Conservation (phyloP, 2,329 filamentous ascomycete species). For the Phaeomoniella chlamydospora region DNA sequence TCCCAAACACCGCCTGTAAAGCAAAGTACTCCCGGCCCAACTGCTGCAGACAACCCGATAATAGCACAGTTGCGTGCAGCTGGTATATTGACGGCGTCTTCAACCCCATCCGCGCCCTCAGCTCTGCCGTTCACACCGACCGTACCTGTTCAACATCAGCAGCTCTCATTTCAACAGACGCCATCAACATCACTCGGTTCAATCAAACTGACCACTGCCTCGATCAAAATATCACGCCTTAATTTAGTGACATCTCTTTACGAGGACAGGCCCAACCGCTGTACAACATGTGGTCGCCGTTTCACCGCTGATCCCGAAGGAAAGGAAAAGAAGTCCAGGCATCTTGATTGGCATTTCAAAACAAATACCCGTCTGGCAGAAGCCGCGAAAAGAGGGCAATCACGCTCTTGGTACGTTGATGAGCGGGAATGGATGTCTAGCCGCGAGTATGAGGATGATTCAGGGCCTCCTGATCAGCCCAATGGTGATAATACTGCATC, state of each 20-base stretch:
- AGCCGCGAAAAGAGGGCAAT: conserved; percentile 70
- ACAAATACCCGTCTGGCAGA: conserved; percentile 83
- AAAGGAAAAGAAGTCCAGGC: conserved; percentile 70
- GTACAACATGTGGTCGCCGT: conserved; percentile 78
- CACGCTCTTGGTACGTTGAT: conserved; percentile 89
- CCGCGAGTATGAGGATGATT: conserved; percentile 60
- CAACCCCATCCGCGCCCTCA: conserved; percentile 19
- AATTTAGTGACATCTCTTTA: conserved; percentile 63
- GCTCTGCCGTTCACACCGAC: conserved; percentile 24
- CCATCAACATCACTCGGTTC: conserved; percentile 27
- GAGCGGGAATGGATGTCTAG: conserved; percentile 87
- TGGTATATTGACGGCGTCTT: conserved; percentile 43
- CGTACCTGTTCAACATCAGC: conserved; percentile 16
- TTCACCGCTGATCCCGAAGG: conserved; percentile 68
- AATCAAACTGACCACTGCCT: conserved; percentile 48
- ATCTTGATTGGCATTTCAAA: conserved; percentile 97
- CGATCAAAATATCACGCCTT: conserved; percentile 64
- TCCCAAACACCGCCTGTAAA: conserved; percentile 6
- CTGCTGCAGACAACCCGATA: conserved; percentile 41
- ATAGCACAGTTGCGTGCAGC: conserved; percentile 54
- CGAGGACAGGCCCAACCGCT: conserved; percentile 71
- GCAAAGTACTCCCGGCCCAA: conserved; percentile 15
- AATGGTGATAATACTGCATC: conserved; percentile 24
- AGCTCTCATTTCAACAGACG: conserved; percentile 9
- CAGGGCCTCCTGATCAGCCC: conserved; percentile 23